These are phyloP conservation scores for Silene uniflora DNA, from an alignment of 148 eudicot genomes.

Conservation along the genomic window DNA sequence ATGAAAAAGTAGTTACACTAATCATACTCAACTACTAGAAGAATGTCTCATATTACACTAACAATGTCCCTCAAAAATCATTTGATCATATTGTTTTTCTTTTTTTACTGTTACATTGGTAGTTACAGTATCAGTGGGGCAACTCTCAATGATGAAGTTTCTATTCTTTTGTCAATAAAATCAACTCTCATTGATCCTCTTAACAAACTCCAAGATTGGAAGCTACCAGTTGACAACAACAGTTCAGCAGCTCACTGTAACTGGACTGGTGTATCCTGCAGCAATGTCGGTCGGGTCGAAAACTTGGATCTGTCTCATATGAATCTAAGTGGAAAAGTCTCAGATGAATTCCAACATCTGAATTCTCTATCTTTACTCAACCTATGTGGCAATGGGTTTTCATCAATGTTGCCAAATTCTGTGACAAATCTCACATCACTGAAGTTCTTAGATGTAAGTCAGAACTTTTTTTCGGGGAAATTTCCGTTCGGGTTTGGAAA, in stretches of 20 bases:
- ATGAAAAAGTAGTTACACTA: conserved; percentile 31
- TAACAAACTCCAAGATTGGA: conserved; percentile 52
- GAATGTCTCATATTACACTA: conserved; percentile 16
- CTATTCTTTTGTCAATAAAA: conserved; percentile 59
- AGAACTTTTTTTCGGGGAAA: conserved; percentile 45
- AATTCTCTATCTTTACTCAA: conserved; percentile 44
- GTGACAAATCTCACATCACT: conserved; percentile 56
- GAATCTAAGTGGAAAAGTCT: conserved; percentile 62
- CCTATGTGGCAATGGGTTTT: conserved; percentile 63
- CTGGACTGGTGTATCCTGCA: conserved; percentile 82
- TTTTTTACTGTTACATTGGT: conserved; percentile 38
- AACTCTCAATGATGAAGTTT: conserved; percentile 30
- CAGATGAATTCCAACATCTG: conserved; percentile 47
- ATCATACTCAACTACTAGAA: conserved; percentile 10
- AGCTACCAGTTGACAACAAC: conserved; percentile 15
- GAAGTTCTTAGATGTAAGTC: conserved; percentile 60
- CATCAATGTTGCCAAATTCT: conserved; percentile 50
- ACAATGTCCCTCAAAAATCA: conserved; percentile 25
- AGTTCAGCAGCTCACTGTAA: conserved; percentile 44
- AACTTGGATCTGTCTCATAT: conserved; percentile 66
- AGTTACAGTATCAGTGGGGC: conserved; percentile 27
- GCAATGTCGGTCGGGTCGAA: conserved; percentile 45
- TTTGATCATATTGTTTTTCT: conserved; percentile 27
- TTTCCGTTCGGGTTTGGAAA: conserved; percentile 65
- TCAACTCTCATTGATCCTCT: conserved; percentile 47